Evolutionary conservation across 441 rosid genomes (phyloP).

Genomic region (Adansonia madagascariensis): DNA sequence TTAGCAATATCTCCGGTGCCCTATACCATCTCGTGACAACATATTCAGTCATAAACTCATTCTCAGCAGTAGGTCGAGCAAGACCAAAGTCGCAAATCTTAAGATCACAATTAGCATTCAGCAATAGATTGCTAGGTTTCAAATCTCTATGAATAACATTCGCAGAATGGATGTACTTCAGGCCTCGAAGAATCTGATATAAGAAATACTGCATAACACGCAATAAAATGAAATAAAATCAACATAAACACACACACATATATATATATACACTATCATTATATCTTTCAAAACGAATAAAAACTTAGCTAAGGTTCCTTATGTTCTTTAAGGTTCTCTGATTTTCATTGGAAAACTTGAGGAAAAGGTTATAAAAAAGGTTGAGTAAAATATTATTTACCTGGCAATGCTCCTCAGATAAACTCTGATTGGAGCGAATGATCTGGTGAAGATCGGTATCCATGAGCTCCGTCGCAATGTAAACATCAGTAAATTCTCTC

Average conservation of each 20-base stretch:
- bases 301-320: neutral
- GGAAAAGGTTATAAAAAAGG: neutral
- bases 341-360: neutral
- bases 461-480: constrained; percentile 85
- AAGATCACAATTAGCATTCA: constrained; percentile 90
- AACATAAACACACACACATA: neutral
- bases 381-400: constrained; percentile 37
- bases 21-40: constrained; percentile 98
- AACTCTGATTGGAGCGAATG: constrained; percentile 80
- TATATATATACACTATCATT: neutral
- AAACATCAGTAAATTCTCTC: constrained; percentile 82
- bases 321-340: neutral
- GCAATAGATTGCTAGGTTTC: constrained; percentile 87
- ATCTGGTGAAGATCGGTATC: constrained; percentile 97
- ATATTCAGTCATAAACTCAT: constrained; percentile 87
- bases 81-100: constrained; percentile 96
- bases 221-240: neutral
- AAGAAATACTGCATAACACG: constrained; percentile 73
- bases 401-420: constrained; percentile 98
- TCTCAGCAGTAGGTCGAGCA: constrained; percentile 69
- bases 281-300: neutral
- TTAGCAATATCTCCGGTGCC: constrained; percentile 80
- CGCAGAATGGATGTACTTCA: constrained; percentile 95
- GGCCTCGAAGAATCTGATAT: constrained; percentile 91
- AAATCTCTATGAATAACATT: constrained; percentile 91